These are phyloP conservation scores for Penicillium taxi DNA, from an alignment of 495 filamentous ascomycete genomes.

Conservation along the genomic window DNA sequence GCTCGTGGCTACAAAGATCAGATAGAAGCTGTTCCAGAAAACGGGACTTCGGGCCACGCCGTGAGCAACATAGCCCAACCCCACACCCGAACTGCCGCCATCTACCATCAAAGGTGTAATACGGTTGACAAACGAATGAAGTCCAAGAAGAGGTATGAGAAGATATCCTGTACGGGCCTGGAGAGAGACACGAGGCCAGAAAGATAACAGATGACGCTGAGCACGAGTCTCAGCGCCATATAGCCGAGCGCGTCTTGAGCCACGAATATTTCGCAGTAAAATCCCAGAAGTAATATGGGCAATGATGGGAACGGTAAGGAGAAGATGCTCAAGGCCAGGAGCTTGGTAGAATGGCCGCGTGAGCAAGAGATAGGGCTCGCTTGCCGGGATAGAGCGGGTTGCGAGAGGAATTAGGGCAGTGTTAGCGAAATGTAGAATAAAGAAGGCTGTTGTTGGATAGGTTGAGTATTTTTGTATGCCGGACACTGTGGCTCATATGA, in stretches of 20 bases:
- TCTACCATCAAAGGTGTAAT: constrained; percentile 63
- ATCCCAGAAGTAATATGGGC: constrained; percentile 58
- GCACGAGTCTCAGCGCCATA: constrained; percentile 56
- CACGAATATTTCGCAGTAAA: constrained; percentile 63
- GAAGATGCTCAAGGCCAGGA: constrained; percentile 36
- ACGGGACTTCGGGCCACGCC: constrained; percentile 64
- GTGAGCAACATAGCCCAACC: constrained; percentile 75
- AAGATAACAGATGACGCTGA: constrained; percentile 27
- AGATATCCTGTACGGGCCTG: constrained; percentile 61
- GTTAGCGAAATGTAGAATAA: constrained; percentile 68
- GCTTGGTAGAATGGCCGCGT: constrained; percentile 76
- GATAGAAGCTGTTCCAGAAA: constrained; percentile 60
- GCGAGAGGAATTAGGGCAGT: constrained; percentile 66
- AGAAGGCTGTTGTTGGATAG: constrained; percentile 76
- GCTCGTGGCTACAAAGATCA: constrained; percentile 56
- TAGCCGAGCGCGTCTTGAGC: constrained; percentile 54
- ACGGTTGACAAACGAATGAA: constrained; percentile 66
- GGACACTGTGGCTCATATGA: constrained; percentile 45
- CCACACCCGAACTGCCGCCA: constrained; percentile 74
- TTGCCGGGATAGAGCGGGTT: constrained; percentile 44
- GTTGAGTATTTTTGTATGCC: constrained; percentile 80
- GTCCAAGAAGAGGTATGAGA: constrained; percentile 52
- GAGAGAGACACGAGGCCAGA: constrained; percentile 62
- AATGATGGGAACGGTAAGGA: constrained; percentile 39
- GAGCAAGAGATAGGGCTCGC: constrained; percentile 52